Conservation (phyloP, 2,329 filamentous ascomycete genomes). For the Neonectria hederae region DNA sequence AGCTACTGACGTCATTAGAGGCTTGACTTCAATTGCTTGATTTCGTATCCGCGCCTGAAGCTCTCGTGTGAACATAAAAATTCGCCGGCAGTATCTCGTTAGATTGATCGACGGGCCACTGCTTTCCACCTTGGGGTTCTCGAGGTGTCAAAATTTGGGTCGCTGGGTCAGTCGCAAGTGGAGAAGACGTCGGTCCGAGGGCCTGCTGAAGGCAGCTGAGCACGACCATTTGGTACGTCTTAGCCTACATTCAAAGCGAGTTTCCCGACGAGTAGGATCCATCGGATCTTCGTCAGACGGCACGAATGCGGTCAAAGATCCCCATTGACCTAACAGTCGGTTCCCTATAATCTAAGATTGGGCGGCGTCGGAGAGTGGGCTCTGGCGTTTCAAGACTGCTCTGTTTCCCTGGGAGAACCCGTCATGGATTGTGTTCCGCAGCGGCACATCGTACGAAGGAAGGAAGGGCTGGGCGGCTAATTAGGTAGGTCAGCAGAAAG, state of each 20-base stretch:
- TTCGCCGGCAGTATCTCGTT: background rate
- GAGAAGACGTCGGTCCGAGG: background rate
- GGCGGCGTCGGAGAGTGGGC: constrained; percentile 28
- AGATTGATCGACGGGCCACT: background rate
- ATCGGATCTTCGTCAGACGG: constrained; percentile 12
- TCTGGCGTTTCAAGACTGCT: constrained; percentile 30
- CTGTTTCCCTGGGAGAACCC: background rate
- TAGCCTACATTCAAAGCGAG: constrained; percentile 1
- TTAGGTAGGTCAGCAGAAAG: background rate
- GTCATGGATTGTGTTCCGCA: background rate
- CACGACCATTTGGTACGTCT: too few species aligned
- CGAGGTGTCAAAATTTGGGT: background rate
- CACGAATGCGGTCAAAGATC: constrained; percentile 22
- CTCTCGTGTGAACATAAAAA: background rate
- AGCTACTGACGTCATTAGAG: background rate
- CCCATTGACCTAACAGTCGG: background rate
- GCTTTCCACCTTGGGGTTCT: background rate
- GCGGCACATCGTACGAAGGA: constrained; percentile 1
- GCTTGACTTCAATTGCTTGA: background rate
- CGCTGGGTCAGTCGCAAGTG: background rate
- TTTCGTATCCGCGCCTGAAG: background rate
- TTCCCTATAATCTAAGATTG: constrained; percentile 30
- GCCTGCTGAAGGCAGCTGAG: background rate
- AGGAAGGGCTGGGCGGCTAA: constrained; percentile 3
- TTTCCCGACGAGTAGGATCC: constrained; percentile 12